These are phyloP conservation scores for Pestalotiopsis sp. DNA, from an alignment of 2,329 filamentous ascomycete genomes.

Conservation along the genomic window DNA sequence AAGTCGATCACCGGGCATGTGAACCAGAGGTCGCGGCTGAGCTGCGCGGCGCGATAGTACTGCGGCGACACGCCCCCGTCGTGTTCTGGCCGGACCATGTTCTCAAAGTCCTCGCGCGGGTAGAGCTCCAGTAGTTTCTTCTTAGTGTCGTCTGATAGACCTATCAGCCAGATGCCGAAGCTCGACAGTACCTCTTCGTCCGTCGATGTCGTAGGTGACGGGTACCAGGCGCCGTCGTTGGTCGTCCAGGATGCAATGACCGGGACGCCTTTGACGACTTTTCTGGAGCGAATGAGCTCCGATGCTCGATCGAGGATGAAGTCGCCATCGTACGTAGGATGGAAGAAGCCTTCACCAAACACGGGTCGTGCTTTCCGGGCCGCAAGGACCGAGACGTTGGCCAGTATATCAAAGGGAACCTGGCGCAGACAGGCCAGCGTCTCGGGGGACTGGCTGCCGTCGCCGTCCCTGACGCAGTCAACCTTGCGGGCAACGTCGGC, in stretches of 20 bases:
- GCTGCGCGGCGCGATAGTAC: slow-evolving; percentile 36
- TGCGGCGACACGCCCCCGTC: slow-evolving; percentile 26
- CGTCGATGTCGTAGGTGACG: slow-evolving; percentile 18
- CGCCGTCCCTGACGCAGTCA: background rate
- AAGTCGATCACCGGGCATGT: slow-evolving; percentile 33
- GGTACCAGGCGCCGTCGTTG: slow-evolving; percentile 26
- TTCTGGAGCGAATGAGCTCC: slow-evolving; percentile 26
- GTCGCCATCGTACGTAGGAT: slow-evolving; percentile 26
- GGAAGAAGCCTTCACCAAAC: slow-evolving; percentile 25
- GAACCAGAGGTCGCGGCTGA: slow-evolving; percentile 35
- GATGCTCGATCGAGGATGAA: slow-evolving; percentile 28
- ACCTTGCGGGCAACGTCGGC: slow-evolving; percentile 7
- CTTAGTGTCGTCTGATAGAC: background rate
- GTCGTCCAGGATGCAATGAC: slow-evolving; percentile 21
- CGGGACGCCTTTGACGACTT: slow-evolving; percentile 21
- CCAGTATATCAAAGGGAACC: background rate
- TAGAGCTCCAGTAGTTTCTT: background rate
- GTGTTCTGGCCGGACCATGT: slow-evolving; percentile 11
- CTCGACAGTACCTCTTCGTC: slow-evolving; percentile 16
- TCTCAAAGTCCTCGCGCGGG: background rate
- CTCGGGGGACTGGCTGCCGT: background rate
- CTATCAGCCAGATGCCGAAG: background rate
- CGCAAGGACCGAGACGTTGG: background rate
- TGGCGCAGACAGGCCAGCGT: background rate
- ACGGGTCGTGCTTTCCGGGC: background rate